Evolutionary conservation across 1,139 yeast species (phyloP).

Genomic region (Hemisphaericaspora lyxosophila): DNA sequence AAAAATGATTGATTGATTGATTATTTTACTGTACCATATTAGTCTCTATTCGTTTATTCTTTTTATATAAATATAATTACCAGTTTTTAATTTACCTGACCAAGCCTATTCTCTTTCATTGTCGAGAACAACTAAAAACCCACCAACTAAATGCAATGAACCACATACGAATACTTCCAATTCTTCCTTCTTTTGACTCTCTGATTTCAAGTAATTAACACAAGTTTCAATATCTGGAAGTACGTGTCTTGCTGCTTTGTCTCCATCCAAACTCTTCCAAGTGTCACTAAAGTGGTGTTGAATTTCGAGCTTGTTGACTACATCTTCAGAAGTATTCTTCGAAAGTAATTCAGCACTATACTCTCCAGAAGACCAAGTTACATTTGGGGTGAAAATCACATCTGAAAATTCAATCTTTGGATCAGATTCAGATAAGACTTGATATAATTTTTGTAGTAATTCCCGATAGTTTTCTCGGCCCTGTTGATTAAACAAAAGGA

Average conservation of each 20-base stretch:
- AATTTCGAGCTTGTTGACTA: conserved; percentile 75
- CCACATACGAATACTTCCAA: conserved; percentile 91
- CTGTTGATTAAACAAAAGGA: conserved; percentile 88
- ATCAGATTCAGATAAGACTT: conserved; percentile 28
- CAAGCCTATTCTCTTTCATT: conserved; percentile 30
- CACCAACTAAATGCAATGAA: conserved; percentile 91
- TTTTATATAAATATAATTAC: background rate
- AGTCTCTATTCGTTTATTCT: background rate
- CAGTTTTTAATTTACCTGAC: background rate
- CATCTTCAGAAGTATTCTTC: conserved; percentile 74
- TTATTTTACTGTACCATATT: conserved; percentile 5
- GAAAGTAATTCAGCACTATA: conserved; percentile 85
- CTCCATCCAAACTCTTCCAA: conserved; percentile 61
- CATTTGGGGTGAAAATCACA: conserved; percentile 85
- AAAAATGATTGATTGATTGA: background rate
- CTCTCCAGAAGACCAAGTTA: conserved; percentile 82
- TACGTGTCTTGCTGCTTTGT: conserved; percentile 39
- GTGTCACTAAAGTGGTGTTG: conserved; percentile 71
- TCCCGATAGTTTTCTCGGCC: conserved; percentile 76
- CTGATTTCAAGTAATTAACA: conserved; percentile 50
- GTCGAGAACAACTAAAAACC: conserved; percentile 82
- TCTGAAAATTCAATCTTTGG: conserved; percentile 55
- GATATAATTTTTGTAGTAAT: conserved; percentile 55
- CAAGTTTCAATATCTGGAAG: conserved; percentile 78
- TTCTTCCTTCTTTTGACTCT: conserved; percentile 20